These are phyloP conservation scores for Candida takata DNA, from an alignment of 805 yeast genomes.

Conservation along the genomic window DNA sequence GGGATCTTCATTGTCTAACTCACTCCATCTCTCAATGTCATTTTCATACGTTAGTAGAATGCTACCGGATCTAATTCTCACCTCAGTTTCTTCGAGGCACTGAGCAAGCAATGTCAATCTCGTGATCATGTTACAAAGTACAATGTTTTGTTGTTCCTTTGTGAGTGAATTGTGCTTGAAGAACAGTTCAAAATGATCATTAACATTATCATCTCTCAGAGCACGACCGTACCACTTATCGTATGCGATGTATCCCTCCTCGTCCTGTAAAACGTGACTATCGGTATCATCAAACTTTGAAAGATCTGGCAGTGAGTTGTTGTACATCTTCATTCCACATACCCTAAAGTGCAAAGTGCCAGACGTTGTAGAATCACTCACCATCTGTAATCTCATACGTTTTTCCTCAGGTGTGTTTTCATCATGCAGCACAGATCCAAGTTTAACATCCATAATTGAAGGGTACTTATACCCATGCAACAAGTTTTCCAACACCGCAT, in stretches of 20 bases:
- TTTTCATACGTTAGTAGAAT: slow-evolving; percentile 70
- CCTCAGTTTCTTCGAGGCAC: slow-evolving; percentile 54
- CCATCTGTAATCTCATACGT: slow-evolving; percentile 49
- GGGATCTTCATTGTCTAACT: slow-evolving; percentile 34
- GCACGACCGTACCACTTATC: slow-evolving; percentile 70
- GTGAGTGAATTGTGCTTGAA: slow-evolving; percentile 35
- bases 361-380: slow-evolving; percentile 69
- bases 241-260: slow-evolving; percentile 40
- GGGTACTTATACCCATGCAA: slow-evolving; percentile 58
- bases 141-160: slow-evolving; percentile 25
- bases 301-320: slow-evolving; percentile 14
- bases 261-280: slow-evolving; percentile 16
- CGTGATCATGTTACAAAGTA: slow-evolving; percentile 42
- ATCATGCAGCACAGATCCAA: slow-evolving; percentile 71
- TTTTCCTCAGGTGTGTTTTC: slow-evolving; percentile 53
- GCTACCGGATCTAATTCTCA: slow-evolving; percentile 65
- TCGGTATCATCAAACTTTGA: slow-evolving; percentile 8
- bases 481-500: slow-evolving; percentile 66
- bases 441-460: slow-evolving; percentile 72
- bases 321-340: slow-evolving; percentile 75
- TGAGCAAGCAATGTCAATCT: slow-evolving; percentile 62
- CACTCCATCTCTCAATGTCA: slow-evolving; percentile 48
- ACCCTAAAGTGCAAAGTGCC: slow-evolving; percentile 71
- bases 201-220: slow-evolving; percentile 37
- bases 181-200: slow-evolving; percentile 38